These are phyloP conservation scores for Kalaharituber pfeilii DNA, from an alignment of 2,329 filamentous ascomycete species.

Conservation along the genomic window DNA sequence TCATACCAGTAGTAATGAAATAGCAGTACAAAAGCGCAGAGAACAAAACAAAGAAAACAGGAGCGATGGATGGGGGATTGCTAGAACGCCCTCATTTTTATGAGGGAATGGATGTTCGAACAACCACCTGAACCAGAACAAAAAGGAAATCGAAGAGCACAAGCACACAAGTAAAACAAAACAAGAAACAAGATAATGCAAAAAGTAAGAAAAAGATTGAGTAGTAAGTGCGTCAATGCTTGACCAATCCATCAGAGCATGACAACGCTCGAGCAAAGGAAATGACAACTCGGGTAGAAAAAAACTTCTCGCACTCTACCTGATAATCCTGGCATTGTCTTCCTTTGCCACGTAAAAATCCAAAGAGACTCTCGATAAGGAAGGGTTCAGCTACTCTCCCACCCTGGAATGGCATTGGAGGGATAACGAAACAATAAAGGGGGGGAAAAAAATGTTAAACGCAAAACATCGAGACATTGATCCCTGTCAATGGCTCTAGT, in stretches of 20 bases:
- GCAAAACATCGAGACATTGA: neutral
- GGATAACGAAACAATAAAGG: conserved; percentile 6
- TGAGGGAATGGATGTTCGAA: too few species aligned
- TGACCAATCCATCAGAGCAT: neutral
- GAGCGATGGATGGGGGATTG: neutral
- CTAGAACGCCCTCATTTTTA: neutral
- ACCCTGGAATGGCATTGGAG: neutral
- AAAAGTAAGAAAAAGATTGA: conserved; percentile 7
- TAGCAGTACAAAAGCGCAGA: conserved; percentile 4
- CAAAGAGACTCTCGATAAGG: neutral
- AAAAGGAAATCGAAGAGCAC: conserved; percentile 19
- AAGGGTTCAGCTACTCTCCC: neutral
- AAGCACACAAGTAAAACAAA: conserved; percentile 10
- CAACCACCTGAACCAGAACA: neutral
- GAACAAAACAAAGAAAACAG: conserved; percentile 4
- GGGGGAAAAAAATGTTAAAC: conserved; percentile 4
- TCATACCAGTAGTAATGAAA: conserved; percentile 2
- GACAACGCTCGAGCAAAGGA: neutral
- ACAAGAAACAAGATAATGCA: neutral
- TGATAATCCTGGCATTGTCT: neutral
- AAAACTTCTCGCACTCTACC: neutral
- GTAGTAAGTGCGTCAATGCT: neutral
- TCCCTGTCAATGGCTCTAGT: neutral
- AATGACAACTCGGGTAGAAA: neutral
- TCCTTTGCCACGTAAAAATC: conserved; percentile 2